Conservation (phyloP, 2,329 filamentous ascomycete species). For the Apiospora saccharicola region DNA sequence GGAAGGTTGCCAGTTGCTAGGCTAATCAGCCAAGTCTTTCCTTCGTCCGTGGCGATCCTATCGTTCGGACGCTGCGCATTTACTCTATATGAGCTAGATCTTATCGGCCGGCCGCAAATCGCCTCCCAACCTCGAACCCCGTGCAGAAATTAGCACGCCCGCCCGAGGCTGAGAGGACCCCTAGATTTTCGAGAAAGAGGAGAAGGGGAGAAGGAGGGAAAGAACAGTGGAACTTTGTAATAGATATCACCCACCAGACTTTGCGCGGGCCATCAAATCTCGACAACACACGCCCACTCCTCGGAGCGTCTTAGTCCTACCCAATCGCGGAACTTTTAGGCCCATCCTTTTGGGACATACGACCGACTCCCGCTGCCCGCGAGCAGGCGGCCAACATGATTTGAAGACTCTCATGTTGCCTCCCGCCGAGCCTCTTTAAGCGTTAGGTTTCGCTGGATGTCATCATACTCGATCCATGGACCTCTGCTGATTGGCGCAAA, state of each 20-base stretch:
- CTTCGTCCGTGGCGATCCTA: background rate
- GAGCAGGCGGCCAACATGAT: background rate
- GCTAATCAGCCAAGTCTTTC: background rate
- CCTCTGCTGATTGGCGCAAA: constrained; percentile 2
- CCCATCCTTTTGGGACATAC: background rate
- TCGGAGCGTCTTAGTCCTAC: background rate
- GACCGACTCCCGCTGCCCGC: background rate
- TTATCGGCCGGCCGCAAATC: constrained; percentile 25
- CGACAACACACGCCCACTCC: background rate
- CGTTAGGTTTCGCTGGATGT: constrained; percentile 18
- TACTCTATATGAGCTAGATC: constrained; percentile 17
- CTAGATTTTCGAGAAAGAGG: background rate
- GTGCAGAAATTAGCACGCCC: constrained; percentile 12
- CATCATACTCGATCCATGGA: background rate
- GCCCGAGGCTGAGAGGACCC: background rate
- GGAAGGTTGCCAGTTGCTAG: background rate
- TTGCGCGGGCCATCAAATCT: background rate
- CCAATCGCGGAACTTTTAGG: background rate
- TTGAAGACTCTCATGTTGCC: background rate
- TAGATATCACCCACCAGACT: background rate
- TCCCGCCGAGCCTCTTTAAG: constrained; percentile 8
- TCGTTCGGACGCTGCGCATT: constrained; percentile 1
- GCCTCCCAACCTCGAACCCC: background rate
- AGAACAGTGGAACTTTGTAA: constrained; percentile 1
- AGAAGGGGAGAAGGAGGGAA: background rate